These are phyloP conservation scores for Ophiostoma pallidulum DNA, from an alignment of 2,329 filamentous ascomycete species.

Conservation along the genomic window DNA sequence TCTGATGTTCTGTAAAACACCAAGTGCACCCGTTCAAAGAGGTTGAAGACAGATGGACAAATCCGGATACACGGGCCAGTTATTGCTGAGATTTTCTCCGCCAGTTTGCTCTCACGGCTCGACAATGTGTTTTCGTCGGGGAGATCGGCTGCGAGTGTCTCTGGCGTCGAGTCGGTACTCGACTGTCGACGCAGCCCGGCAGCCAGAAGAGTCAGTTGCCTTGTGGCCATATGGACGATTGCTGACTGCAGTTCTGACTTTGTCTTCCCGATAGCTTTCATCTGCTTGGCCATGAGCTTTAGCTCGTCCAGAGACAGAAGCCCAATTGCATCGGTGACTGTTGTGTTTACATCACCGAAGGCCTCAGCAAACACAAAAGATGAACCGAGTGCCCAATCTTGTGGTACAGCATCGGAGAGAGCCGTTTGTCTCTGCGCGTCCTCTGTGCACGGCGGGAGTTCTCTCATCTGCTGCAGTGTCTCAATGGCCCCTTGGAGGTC, in stretches of 20 bases:
- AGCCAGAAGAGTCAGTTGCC: slow-evolving; percentile 66
- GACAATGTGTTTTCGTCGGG: slow-evolving; percentile 21
- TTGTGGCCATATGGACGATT: slow-evolving; percentile 63
- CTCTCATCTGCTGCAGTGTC: slow-evolving; percentile 49
- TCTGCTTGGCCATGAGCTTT: slow-evolving; percentile 74
- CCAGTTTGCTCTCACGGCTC: slow-evolving; percentile 33
- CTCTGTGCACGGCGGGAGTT: slow-evolving; percentile 38
- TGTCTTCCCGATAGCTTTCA: slow-evolving; percentile 77
- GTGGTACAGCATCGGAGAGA: slow-evolving; percentile 23
- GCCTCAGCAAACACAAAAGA: slow-evolving; percentile 71
- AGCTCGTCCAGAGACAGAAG: slow-evolving; percentile 82
- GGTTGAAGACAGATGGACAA: slow-evolving; percentile 58
- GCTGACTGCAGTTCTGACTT: slow-evolving; percentile 70
- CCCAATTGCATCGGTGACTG: slow-evolving; percentile 72
- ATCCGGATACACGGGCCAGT: slow-evolving; percentile 80
- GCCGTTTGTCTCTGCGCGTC: not conserved
- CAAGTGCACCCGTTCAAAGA: slow-evolving; percentile 90
- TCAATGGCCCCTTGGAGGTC: slow-evolving; percentile 58
- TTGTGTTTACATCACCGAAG: slow-evolving; percentile 63
- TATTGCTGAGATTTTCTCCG: slow-evolving; percentile 50
- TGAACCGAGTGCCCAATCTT: slow-evolving; percentile 38
- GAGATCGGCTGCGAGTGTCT: not conserved
- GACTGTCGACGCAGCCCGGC: slow-evolving; percentile 1
- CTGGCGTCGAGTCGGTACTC: slow-evolving; percentile 27
- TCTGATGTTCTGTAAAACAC: slow-evolving; percentile 94